These are phyloP conservation scores for Colletotrichum plurivorum DNA, from an alignment of 2,329 filamentous ascomycete genomes.

Conservation along the genomic window DNA sequence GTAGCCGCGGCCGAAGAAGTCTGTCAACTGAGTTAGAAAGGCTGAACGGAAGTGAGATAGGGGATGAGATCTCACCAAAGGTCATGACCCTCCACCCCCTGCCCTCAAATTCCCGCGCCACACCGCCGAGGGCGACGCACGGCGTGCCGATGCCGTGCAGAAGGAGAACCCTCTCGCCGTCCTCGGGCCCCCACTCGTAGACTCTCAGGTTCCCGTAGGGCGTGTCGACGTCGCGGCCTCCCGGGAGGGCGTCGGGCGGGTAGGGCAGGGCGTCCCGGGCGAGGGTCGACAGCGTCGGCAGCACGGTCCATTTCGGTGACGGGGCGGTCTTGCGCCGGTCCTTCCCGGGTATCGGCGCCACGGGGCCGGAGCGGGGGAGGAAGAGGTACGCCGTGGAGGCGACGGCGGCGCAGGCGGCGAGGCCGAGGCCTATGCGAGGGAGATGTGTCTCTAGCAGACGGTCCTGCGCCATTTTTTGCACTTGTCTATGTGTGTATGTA, in stretches of 20 bases:
- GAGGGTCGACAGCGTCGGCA: slow-evolving; percentile 25
- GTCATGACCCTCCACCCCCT: slow-evolving; percentile 83
- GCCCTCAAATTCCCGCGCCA: slow-evolving; percentile 76
- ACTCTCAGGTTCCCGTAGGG: slow-evolving; percentile 80
- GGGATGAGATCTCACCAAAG: slow-evolving; percentile 68
- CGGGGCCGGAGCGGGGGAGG: slow-evolving; percentile 43
- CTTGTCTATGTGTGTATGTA: not conserved
- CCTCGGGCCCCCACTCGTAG: slow-evolving; percentile 84
- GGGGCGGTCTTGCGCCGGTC: slow-evolving; percentile 31
- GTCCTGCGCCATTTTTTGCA: slow-evolving; percentile 13
- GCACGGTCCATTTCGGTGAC: slow-evolving; percentile 37
- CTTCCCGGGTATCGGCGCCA: slow-evolving; percentile 30
- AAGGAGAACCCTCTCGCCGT: slow-evolving; percentile 80
- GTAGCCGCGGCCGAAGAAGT: slow-evolving; percentile 84
- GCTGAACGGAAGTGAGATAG: too few species aligned
- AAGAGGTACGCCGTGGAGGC: slow-evolving; percentile 54
- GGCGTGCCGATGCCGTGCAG: slow-evolving; percentile 89
- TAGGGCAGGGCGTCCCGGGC: slow-evolving; percentile 68
- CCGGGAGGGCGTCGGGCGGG: slow-evolving; percentile 78
- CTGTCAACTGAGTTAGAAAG: slow-evolving; percentile 52
- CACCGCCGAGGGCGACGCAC: slow-evolving; percentile 75
- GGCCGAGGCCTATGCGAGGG: slow-evolving; percentile 27
- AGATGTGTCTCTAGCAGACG: slow-evolving; percentile 26
- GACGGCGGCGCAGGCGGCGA: slow-evolving; percentile 41
- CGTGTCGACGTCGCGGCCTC: slow-evolving; percentile 76